A percentile compares a stretch with the other conserved stretches of the same genome.
These are phyloP conservation scores for Lasiodiplodia citricola DNA, from an alignment of 2,329 filamentous ascomycete genomes.

Conservation along the genomic window DNA sequence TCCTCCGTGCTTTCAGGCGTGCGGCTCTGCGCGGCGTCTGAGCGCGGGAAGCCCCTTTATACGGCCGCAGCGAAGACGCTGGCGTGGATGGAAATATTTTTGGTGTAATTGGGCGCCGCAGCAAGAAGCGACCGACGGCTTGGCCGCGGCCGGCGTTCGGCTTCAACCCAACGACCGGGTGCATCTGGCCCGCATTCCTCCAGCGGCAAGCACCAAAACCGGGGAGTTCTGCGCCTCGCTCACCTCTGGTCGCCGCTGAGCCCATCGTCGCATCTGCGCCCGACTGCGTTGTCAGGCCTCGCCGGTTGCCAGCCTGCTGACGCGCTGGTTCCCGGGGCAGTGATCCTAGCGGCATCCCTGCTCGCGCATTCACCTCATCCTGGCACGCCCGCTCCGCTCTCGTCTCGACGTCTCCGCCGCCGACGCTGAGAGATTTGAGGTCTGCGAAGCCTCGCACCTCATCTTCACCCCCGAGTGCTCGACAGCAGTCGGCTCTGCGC, in stretches of 20 bases:
- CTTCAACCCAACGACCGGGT: slow-evolving; percentile 6
- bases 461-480: slow-evolving; percentile 9
- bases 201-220: not conserved
- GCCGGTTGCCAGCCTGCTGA: slow-evolving; percentile 16
- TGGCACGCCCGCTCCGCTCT: slow-evolving; percentile 26
- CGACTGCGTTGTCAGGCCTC: not conserved
- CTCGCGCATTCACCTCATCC: slow-evolving; percentile 26
- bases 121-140: slow-evolving; percentile 13
- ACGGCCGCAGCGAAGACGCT: not conserved
- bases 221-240: not conserved
- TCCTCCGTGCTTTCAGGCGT: no score
- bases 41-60: slow-evolving; percentile 2
- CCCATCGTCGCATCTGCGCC: not conserved
- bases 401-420: slow-evolving; percentile 27
- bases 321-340: slow-evolving; percentile 23
- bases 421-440: slow-evolving; percentile 26
- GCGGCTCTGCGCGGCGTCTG: no score
- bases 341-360: slow-evolving; percentile 25
- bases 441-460: slow-evolving; percentile 24
- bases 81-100: not conserved
- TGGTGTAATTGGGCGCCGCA: slow-evolving; percentile 1
- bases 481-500: slow-evolving; percentile 16
- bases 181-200: slow-evolving; percentile 4
- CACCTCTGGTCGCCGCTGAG: not conserved
- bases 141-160: slow-evolving; percentile 10